Evolutionary conservation across 1,139 yeast genomes (phyloP), one percentile per base, ranked within the genome.

Genomic region (Debaryomyces sp.): DNA sequence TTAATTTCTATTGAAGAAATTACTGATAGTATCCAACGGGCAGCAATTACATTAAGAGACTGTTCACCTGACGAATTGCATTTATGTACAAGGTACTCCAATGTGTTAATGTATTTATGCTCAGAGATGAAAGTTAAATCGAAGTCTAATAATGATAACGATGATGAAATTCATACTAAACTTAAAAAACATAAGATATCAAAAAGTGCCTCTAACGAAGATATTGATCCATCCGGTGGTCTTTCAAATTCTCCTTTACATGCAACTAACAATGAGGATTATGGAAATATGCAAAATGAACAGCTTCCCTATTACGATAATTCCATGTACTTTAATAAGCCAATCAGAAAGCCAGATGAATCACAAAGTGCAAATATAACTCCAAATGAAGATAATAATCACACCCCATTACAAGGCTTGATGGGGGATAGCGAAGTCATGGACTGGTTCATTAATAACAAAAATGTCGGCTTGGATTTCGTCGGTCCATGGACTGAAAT

Each of bases 51-150:
- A 1, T 68, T 91, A 38, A 71, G 90, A 47, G 96, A 89, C 56
- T 87, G 96, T 40, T 82, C 96, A 0, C 97, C 97, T 0, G 97
- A 91, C 67, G 96, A 89, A 55, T 72, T 91, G 42, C 97, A 91
- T 68, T 71, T 91, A 45, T 85, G 96, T 62, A 82, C 89, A 0
- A 71, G 96, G 51, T 89, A 90, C 63, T 89, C 96, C 10, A 86
- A 89, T 12, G 89, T 90, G 46, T 69, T 91, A 59, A 80, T 87
- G 82, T 88, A 84, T 59, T 72, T 90, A 46, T 88, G 90, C 55
- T 82, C 88, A 1, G 94, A 89, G 64, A 82, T 89, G 82, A 84
- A 82, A 58, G 64, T 71, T 4, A 72, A 67, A 33, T 55, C 68
- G 12, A 67, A 64, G 47, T 54, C 52, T 32, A 53, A 52, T 26